Evolutionary conservation across 2,329 filamentous ascomycete species (phyloP).

Genomic region (Colletotrichum sp.): DNA sequence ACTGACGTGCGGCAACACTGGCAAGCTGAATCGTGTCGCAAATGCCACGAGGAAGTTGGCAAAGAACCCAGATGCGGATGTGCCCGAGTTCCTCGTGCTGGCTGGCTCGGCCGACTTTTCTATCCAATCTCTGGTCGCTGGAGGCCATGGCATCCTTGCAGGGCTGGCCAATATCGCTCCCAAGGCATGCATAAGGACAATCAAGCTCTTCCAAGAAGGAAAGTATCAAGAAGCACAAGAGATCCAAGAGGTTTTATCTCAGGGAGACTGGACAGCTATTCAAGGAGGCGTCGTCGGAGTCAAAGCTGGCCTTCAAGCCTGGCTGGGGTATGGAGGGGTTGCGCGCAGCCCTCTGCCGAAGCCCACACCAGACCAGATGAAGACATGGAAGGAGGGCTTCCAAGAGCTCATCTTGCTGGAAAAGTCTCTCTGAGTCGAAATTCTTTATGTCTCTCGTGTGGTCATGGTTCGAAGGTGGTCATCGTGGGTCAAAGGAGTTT

Average conservation of each 20-base stretch:
- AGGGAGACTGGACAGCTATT: constrained; percentile 76
- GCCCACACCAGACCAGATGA: constrained; percentile 53
- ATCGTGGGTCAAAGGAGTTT: background rate
- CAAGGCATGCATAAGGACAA: constrained; percentile 65
- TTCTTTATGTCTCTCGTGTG: background rate
- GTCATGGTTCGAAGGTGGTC: background rate
- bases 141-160: constrained; percentile 74
- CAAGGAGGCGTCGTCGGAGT: constrained; percentile 74
- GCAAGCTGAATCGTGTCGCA: constrained; percentile 69
- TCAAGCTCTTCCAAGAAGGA: constrained; percentile 65
- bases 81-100: constrained; percentile 68
- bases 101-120: constrained; percentile 78
- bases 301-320: constrained; percentile 71
- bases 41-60: constrained; percentile 57
- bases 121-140: constrained; percentile 70
- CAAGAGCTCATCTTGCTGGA: constrained; percentile 57
- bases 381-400: constrained; percentile 61
- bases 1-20: constrained; percentile 73
- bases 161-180: constrained; percentile 76
- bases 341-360: constrained; percentile 52
- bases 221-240: constrained; percentile 61
- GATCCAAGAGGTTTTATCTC: constrained; percentile 59
- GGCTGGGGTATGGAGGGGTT: constrained; percentile 70
- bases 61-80: constrained; percentile 33
- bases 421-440: constrained; percentile 44